Evolutionary conservation across 768 basidiomycete species (phyloP).

Genomic region (Rhizopogon vinicolor): DNA sequence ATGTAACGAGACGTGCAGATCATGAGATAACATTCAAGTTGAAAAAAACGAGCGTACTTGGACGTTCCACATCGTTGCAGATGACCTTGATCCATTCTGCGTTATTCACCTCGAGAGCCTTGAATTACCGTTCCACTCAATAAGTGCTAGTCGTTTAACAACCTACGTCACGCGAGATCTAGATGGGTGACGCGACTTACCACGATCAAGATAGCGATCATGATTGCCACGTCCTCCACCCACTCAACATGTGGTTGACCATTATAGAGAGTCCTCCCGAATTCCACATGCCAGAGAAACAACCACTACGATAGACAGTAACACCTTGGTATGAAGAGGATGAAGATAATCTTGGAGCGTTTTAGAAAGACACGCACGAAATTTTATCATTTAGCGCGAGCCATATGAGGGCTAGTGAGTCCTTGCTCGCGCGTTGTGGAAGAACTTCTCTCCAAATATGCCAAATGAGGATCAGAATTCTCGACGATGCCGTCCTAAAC

Average conservation of each 20-base stretch:
- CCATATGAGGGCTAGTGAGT: conserved; percentile 77
- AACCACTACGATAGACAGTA: conserved; percentile 88
- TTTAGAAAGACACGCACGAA: conserved; percentile 45
- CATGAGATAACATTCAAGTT: background rate
- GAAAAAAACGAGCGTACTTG: conserved; percentile 44
- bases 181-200: conserved; percentile 33
- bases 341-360: background rate
- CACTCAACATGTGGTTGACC: conserved; percentile 83
- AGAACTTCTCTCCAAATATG: conserved; percentile 76
- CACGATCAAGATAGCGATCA: conserved; percentile 71
- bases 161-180: conserved; percentile 41
- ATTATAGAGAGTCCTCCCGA: conserved; percentile 60
- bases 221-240: conserved; percentile 91
- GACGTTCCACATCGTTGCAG: conserved; percentile 67
- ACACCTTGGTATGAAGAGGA: conserved; percentile 44
- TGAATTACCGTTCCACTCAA: conserved; percentile 90
- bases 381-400: conserved; percentile 87
- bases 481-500: conserved; percentile 14
- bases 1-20: background rate
- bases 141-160: conserved; percentile 89
- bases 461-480: conserved; percentile 18
- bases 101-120: conserved; percentile 87
- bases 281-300: conserved; percentile 89
- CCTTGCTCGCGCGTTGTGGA: conserved; percentile 65
- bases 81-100: conserved; percentile 92